Evolutionary conservation across 169 alveolate species (phyloP).

Genomic region (Neospora caninum): DNA sequence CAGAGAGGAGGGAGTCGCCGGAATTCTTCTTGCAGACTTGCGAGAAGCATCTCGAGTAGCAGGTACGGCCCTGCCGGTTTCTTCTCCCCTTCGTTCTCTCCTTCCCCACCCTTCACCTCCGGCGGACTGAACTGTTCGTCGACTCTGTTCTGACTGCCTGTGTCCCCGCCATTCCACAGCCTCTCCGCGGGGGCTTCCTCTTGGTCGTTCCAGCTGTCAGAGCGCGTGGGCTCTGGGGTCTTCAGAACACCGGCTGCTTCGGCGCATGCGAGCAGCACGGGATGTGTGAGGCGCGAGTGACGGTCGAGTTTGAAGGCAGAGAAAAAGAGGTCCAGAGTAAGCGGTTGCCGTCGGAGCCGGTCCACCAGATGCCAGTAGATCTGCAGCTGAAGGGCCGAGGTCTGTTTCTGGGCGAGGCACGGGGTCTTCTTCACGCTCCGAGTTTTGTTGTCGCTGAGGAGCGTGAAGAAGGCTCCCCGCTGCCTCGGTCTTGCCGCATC

Average conservation of each 20-base stretch:
- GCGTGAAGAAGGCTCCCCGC: not conserved
- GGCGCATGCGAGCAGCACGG: slow-evolving; percentile 12
- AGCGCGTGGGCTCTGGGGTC: not conserved
- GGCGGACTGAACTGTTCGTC: not conserved
- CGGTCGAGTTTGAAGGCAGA: not conserved
- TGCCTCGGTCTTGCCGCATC: not conserved
- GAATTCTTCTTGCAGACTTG: not conserved
- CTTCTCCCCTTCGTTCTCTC: not conserved
- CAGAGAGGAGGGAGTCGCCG: slow-evolving; percentile 36
- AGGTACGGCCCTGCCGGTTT: not conserved
- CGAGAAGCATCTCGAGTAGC: not conserved
- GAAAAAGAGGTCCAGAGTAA: not conserved
- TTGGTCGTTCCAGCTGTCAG: not conserved
- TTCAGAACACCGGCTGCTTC: not conserved
- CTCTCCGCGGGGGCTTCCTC: not conserved
- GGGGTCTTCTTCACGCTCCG: slow-evolving; percentile 33
- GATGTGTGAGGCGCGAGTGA: not conserved
- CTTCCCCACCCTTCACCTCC: not conserved
- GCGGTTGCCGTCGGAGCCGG: not conserved
- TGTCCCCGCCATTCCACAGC: too few relatives aligned
- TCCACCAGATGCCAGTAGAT: slow-evolving; percentile 13
- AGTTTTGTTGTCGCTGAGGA: slow-evolving; percentile 33
- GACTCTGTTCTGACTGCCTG: too few relatives aligned
- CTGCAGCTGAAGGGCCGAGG: slow-evolving; percentile 48
- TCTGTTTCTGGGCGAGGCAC: slow-evolving; percentile 28